Evolutionary conservation across 2,329 filamentous ascomycete species (phyloP), one percentile per base, ranked within the genome.

Genomic region (Fusarium tuaranense): DNA sequence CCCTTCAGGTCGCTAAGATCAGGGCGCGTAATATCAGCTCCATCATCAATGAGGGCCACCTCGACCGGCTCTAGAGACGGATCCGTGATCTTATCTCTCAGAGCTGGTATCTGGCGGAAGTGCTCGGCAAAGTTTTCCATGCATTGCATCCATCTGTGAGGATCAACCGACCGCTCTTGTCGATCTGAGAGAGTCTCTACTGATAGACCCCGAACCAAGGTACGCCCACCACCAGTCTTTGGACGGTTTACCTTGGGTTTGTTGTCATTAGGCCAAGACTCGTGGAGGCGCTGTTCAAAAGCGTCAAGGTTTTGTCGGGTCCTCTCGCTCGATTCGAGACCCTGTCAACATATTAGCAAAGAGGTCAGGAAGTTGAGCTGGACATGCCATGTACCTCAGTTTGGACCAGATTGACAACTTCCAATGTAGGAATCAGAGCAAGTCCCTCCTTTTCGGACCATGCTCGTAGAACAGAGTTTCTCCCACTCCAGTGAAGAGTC

Each of bases 391-490:
- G 3, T 57, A 61, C 67, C n/a, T 72, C 44, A 7, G 20, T 34
- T 6, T 72, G 63, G 22, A 61, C 22, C 7, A 72, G n/a, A 13
- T 67, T 27, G 7, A 70, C 64, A 10, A 41, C 13, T 25, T 63
- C n/a, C 16, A 68, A 22, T 2, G 59, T 72, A 3, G 63, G 63
- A 7, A 67, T 62, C 1, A 20, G 22, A 12, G 70, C 53, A 1
- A 72, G 41, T 2, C 70, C 70, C 13, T 64, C 70, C 2, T 44
- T 67, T 27, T 64, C 70, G 1, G 67, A 72, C 70, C 67, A 72
- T 3, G 67, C 36, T 53, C 67, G 9, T 1, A 72, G 38, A 2
- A 67, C 60, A 1, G 67, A 32, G 5, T 72, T 72, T 9, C 63
- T 70, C 1, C 65, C 68, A 16, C 70, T 72, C 68, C 70, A 72